Percentiles rank a stretch among this genome's conserved stretches.
These are phyloP conservation scores for Phyllosticta citribraziliensis DNA, from an alignment of 2,329 filamentous ascomycete genomes.

Conservation along the genomic window DNA sequence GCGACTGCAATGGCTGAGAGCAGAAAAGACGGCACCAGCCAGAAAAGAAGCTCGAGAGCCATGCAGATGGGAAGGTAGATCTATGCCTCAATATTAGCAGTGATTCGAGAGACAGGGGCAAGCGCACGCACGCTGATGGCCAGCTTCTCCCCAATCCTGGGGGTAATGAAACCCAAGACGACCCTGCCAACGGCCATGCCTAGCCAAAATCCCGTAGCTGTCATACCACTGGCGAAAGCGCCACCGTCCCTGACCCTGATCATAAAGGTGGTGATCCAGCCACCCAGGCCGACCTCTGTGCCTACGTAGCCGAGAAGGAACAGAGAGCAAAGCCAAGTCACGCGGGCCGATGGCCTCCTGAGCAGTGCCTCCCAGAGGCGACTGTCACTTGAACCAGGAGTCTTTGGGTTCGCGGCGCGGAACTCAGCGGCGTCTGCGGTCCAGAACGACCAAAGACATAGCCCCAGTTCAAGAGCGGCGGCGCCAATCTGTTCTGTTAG, in stretches of 20 bases:
- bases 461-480: constrained; percentile 45
- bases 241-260: constrained; percentile 60
- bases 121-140: constrained; percentile 32
- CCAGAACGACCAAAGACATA: constrained; percentile 53
- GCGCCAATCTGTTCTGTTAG: constrained; percentile 36
- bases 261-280: constrained; percentile 85
- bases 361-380: constrained; percentile 43
- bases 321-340: constrained; percentile 62
- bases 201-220: constrained; percentile 74
- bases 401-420: constrained; percentile 39
- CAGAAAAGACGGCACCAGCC: constrained; percentile 69
- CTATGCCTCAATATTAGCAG: constrained; percentile 14
- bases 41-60: constrained; percentile 62
- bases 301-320: constrained; percentile 76
- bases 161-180: constrained; percentile 66
- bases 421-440: constrained; percentile 48
- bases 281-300: constrained; percentile 63
- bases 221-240: constrained; percentile 63
- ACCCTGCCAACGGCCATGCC: constrained; percentile 68
- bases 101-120: not conserved
- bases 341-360: constrained; percentile 35
- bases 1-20: constrained; percentile 63
- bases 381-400: constrained; percentile 36
- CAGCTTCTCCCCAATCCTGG: constrained; percentile 59
- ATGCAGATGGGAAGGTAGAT: constrained; percentile 57